Percentiles rank a stretch among this genome's conserved stretches.
Conservation (phyloP, 2,329 filamentous ascomycete genomes). For the Neonectria punicea region DNA sequence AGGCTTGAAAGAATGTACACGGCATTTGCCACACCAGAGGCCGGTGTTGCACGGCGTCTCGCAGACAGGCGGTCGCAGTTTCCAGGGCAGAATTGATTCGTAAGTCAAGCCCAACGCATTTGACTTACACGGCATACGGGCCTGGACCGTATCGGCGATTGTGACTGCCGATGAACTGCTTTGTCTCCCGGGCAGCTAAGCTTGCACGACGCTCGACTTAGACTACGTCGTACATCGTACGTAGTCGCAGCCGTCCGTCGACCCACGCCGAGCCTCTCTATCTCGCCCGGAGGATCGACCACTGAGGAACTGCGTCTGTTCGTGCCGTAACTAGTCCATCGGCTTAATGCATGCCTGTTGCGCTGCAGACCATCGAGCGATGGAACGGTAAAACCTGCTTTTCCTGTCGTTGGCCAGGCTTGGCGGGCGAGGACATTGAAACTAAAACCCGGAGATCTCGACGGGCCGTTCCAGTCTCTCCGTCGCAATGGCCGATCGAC, state of each 20-base stretch:
- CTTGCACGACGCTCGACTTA: neutral
- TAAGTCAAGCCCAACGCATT: neutral
- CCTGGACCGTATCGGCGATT: neutral
- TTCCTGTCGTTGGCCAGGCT: neutral
- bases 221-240: neutral
- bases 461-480: neutral
- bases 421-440: neutral
- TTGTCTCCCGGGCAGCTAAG: neutral
- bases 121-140: neutral
- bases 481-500: neutral
- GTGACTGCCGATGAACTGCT: neutral
- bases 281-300: neutral
- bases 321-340: neutral
- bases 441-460: neutral
- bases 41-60: neutral
- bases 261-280: neutral
- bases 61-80: neutral
- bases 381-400: neutral
- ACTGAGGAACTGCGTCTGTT: neutral
- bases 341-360: neutral
- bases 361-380: neutral
- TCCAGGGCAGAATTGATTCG: neutral
- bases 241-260: too few species aligned
- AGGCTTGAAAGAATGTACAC: neutral
- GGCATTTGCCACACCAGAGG: neutral